A percentile compares a stretch with the other conserved stretches of the same genome.
Conservation (phyloP, 495 filamentous ascomycete species). For the Emericellopsis terricola region DNA sequence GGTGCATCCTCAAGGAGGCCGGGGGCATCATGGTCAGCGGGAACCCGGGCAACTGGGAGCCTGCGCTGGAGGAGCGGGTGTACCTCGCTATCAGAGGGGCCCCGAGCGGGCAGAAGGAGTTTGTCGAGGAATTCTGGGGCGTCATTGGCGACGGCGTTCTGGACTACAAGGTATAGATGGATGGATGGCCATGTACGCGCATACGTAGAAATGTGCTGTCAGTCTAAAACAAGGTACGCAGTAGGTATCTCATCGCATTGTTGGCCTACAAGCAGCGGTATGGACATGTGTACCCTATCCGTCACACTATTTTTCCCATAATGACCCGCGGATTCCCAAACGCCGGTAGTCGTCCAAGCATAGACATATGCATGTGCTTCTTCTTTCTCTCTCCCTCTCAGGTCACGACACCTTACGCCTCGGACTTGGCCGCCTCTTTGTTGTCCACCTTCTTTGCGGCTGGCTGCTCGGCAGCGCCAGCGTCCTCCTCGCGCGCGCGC, state of each 20-base stretch:
- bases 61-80: constrained; percentile 52
- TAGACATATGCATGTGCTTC: too few species aligned
- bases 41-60: constrained; percentile 62
- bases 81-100: constrained; percentile 63
- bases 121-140: constrained; percentile 73
- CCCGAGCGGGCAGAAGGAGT: constrained; percentile 47
- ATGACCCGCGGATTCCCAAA: too few species aligned
- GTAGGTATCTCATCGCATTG: not conserved
- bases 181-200: not conserved
- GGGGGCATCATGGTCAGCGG: constrained; percentile 66
- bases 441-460: constrained; percentile 32
- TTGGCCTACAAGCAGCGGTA: too few species aligned
- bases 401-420: too few species aligned
- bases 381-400: too few species aligned
- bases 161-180: constrained; percentile 25
- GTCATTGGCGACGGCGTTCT: constrained; percentile 30
- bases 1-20: constrained; percentile 74
- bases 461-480: constrained; percentile 9
- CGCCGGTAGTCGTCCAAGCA: too few species aligned
- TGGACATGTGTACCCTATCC: too few species aligned
- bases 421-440: too few species aligned
- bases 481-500: constrained; percentile 24
- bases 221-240: not conserved
- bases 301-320: too few species aligned
- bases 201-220: not conserved